Conservation (phyloP, 805 yeast genomes). For the Suhomyces sp. region DNA sequence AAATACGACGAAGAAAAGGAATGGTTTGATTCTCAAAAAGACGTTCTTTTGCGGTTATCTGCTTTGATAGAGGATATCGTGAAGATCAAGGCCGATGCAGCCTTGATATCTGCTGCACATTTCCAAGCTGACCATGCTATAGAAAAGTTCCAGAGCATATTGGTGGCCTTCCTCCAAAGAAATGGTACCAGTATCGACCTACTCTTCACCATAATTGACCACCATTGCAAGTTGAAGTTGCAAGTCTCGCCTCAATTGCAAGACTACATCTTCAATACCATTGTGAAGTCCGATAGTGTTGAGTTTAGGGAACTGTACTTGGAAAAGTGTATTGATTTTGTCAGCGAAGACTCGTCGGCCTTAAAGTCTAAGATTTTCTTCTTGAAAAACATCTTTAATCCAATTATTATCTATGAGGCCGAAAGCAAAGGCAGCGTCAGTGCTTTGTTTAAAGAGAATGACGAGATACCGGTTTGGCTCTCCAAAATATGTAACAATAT, state of each 20-base stretch:
- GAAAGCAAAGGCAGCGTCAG: constrained; percentile 46
- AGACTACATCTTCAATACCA: constrained; percentile 52
- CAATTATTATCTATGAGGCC: constrained; percentile 64
- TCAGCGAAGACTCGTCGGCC: constrained; percentile 42
- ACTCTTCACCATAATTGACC: constrained; percentile 30
- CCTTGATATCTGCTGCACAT: constrained; percentile 57
- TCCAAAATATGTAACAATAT: constrained; percentile 56
- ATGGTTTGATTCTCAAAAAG: constrained; percentile 44
- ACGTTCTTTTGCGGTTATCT: constrained; percentile 42
- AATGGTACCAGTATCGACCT: constrained; percentile 25
- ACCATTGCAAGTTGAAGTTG: constrained; percentile 43
- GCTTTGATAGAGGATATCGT: constrained; percentile 44
- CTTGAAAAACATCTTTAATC: constrained; percentile 57
- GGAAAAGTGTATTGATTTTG: constrained; percentile 46
- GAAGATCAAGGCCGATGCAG: constrained; percentile 36
- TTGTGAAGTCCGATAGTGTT: constrained; percentile 51
- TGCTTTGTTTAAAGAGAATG: constrained; percentile 30
- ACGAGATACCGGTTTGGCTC: constrained; percentile 55
- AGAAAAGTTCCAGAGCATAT: constrained; percentile 50
- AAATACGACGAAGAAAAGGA: constrained; percentile 39
- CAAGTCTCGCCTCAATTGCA: constrained; percentile 48
- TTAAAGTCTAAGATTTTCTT: constrained; percentile 57
- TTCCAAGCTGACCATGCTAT: constrained; percentile 72
- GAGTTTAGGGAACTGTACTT: constrained; percentile 50
- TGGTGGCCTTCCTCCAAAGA: constrained; percentile 26